These are phyloP conservation scores for Cyberlindnera maritima DNA, from an alignment of 805 yeast species.

Conservation along the genomic window DNA sequence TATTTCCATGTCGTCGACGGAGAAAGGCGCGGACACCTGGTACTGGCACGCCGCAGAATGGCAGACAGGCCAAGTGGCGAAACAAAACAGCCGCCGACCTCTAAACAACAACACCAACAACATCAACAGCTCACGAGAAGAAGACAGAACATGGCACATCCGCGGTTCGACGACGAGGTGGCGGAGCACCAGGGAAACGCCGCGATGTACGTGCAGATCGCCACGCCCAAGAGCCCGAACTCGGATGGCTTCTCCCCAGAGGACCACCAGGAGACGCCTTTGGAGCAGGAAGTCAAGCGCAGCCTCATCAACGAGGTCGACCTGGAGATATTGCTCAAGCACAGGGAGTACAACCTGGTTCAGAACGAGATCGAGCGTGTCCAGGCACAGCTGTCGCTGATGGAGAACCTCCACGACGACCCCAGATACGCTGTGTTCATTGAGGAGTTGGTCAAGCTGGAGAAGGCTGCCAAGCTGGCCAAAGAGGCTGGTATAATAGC, in stretches of 20 bases:
- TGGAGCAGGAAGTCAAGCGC: conserved; percentile 28
- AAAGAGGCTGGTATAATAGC: background rate
- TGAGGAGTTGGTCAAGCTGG: conserved; percentile 36
- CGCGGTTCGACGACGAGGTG: conserved; percentile 10
- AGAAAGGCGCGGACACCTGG: background rate
- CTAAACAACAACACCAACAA: too few relatives aligned
- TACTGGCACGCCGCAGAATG: background rate
- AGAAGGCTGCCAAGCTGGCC: conserved; percentile 19
- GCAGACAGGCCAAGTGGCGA: background rate
- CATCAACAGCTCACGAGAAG: too few relatives aligned
- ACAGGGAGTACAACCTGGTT: conserved; percentile 49
- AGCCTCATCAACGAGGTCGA: conserved; percentile 47
- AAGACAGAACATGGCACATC: conserved; percentile 9
- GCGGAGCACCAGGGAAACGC: conserved; percentile 8
- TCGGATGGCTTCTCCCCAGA: conserved; percentile 32
- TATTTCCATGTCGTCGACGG: too few relatives aligned
- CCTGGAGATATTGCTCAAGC: conserved; percentile 57
- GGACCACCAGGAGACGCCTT: conserved; percentile 12
- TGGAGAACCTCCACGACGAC: conserved; percentile 42
- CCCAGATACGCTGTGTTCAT: conserved; percentile 35
- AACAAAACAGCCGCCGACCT: too few relatives aligned
- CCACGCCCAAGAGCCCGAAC: conserved; percentile 43
- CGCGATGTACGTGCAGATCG: conserved; percentile 33
- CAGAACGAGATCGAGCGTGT: conserved; percentile 55
- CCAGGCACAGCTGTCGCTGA: conserved; percentile 52